Percentiles rank a stretch among this genome's conserved stretches.
phyloP scores from a whole-genome alignment of 2,329 filamentous ascomycete genomes.

The Penicillium sumatraense region DNA sequence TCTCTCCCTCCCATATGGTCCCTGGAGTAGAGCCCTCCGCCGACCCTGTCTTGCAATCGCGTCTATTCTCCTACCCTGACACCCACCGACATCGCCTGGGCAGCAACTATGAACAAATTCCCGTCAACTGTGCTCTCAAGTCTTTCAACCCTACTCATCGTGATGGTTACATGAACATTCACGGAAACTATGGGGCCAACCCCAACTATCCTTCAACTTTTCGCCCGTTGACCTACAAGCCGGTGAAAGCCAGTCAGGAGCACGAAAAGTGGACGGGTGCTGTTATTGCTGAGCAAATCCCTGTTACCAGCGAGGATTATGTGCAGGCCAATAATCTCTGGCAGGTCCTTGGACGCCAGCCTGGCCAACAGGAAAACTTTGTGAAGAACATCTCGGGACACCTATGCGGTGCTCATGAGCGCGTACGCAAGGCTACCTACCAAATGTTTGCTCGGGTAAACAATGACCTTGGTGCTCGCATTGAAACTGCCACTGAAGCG shows the following conservation, averaged over 20 bases:
- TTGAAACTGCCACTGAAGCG: slow-evolving; percentile 59
- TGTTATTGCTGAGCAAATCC: slow-evolving; percentile 45
- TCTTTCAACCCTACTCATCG: slow-evolving; percentile 69
- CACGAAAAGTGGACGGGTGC: slow-evolving; percentile 51
- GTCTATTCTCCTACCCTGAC: slow-evolving; percentile 73
- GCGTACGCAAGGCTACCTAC: slow-evolving; percentile 63
- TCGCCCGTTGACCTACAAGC: slow-evolving; percentile 41
- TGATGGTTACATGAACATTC: slow-evolving; percentile 71
- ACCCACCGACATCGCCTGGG: slow-evolving; percentile 68
- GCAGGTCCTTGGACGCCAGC: slow-evolving; percentile 47
- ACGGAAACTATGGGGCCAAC: slow-evolving; percentile 66
- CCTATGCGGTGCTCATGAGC: slow-evolving; percentile 57
- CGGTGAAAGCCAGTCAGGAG: slow-evolving; percentile 47
- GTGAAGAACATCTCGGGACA: slow-evolving; percentile 64
- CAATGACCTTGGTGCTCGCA: slow-evolving; percentile 55
- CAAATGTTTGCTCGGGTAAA: slow-evolving; percentile 66
- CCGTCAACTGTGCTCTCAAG: slow-evolving; percentile 61
- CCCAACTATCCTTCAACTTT: slow-evolving; percentile 57
- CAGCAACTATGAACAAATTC: slow-evolving; percentile 68
- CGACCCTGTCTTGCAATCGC: slow-evolving; percentile 71
- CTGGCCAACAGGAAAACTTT: slow-evolving; percentile 66
- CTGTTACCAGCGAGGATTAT: slow-evolving; percentile 50
- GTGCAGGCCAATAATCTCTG: slow-evolving; percentile 50
- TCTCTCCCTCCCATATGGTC: slow-evolving; percentile 69
- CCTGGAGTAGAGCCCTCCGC: slow-evolving; percentile 72